Percentiles rank a stretch among this genome's conserved stretches.
phyloP scores from a whole-genome alignment of 73 alveolate genomes.

The Paramecium caudatum region DNA sequence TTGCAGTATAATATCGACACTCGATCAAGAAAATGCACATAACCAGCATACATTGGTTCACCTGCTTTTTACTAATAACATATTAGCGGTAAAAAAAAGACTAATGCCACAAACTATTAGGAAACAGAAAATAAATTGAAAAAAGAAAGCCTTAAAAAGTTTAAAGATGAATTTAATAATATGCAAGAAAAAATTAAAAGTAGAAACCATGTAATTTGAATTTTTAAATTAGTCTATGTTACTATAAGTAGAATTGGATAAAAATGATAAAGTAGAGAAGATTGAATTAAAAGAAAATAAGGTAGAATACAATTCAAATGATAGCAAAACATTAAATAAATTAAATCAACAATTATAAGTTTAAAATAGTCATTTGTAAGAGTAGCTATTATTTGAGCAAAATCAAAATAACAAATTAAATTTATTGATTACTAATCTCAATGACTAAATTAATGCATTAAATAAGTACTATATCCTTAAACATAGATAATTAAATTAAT shows the following conservation, averaged over 20 bases:
- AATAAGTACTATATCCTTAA: not conserved
- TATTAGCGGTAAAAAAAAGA: not conserved
- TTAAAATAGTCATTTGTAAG: not conserved
- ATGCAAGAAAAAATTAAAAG: constrained; percentile 59
- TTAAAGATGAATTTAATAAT: constrained; percentile 38
- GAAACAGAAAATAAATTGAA: constrained; percentile 14
- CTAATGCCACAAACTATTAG: not conserved
- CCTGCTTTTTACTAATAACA: constrained; percentile 8
- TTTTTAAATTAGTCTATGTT: constrained; percentile 2
- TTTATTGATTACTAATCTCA: constrained; percentile 20
- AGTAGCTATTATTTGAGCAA: constrained; percentile 3
- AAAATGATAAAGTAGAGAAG: not conserved
- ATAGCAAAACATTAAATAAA: constrained; percentile 15
- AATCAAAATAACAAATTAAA: constrained; percentile 43
- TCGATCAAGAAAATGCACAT: not conserved
- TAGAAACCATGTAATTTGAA: constrained; percentile 4
- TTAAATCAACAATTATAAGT: constrained; percentile 20
- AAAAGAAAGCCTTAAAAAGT: constrained; percentile 34
- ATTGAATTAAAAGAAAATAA: not conserved
- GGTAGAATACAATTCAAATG: not conserved
- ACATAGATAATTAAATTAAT: not conserved
- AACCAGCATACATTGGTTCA: not conserved
- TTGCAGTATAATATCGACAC: not conserved
- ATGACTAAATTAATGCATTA: not conserved
- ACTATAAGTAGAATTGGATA: not conserved